Conservation (phyloP, 257 asterid species). For the Dorcoceras hygrometricum region DNA sequence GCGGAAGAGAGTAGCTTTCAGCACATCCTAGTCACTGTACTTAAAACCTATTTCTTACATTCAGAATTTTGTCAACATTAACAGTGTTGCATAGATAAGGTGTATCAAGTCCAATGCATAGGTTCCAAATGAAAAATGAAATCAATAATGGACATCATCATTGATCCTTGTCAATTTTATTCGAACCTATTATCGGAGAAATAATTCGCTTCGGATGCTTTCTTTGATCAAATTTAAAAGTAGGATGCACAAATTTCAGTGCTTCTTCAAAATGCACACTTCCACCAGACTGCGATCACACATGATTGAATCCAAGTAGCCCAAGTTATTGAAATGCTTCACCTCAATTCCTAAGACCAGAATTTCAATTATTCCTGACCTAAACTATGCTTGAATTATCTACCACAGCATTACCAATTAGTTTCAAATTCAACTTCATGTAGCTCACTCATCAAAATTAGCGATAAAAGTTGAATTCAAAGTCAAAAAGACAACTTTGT, state of each 20-base stretch:
- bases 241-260: not conserved
- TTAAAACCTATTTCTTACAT: not conserved
- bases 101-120: not conserved
- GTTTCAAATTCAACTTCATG: not conserved
- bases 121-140: not conserved
- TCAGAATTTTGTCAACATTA: not conserved
- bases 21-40: not conserved
- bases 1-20: conserved; percentile 2
- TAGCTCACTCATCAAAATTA: not conserved
- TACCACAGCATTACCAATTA: not conserved
- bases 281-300: not conserved
- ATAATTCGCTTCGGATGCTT: not conserved
- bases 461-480: not conserved
- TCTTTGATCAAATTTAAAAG: not conserved
- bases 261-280: conserved; percentile 7
- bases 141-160: not conserved
- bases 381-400: not conserved
- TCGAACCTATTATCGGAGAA: too few relatives aligned
- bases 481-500: too few relatives aligned
- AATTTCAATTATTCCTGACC: not conserved
- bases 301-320: not conserved
- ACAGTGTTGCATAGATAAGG: not conserved
- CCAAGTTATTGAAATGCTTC: not conserved
- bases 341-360: not conserved
- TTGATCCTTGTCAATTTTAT: conserved; percentile 1